Percentiles rank a stretch among this genome's conserved stretches.
Evolutionary conservation across 352 stramenopile genomes (phyloP).

Genomic region (Halophytophthora polymorphica): DNA sequence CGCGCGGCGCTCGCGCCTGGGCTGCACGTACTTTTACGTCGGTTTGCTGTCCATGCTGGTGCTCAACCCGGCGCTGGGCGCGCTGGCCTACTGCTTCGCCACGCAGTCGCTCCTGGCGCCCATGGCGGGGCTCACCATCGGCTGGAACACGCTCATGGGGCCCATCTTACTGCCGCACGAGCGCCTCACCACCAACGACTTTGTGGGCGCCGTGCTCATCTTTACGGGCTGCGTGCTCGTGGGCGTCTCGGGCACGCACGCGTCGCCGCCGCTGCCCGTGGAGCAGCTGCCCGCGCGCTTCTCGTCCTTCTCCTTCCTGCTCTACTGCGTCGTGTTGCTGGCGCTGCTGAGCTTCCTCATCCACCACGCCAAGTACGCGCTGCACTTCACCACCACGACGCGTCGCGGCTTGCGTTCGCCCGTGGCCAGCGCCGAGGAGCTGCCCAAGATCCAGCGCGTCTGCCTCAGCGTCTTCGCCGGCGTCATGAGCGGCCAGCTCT

Average conservation of each 20-base stretch:
- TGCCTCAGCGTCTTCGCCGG: conserved; percentile 63
- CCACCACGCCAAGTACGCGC: conserved; percentile 48
- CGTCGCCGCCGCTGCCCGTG: conserved; percentile 56
- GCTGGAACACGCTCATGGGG: conserved; percentile 80
- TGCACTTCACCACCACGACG: conserved; percentile 41
- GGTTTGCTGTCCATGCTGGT: conserved; percentile 74
- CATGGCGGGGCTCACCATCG: conserved; percentile 79
- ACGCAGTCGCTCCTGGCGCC: conserved; percentile 78
- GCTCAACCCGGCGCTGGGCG: conserved; percentile 62
- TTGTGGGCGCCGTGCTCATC: conserved; percentile 71
- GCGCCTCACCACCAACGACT: conserved; percentile 68
- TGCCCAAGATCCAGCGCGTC: conserved; percentile 44
- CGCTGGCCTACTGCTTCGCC: conserved; percentile 72
- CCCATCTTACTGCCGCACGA: conserved; percentile 69
- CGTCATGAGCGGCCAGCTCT: conserved; percentile 75
- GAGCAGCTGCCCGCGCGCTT: conserved; percentile 54
- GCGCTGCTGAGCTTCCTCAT: conserved; percentile 45
- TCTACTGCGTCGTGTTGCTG: conserved; percentile 51
- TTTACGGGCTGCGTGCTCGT: conserved; percentile 78
- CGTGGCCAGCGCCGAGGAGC: conserved; percentile 17
- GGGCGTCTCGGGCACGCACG: conserved; percentile 63
- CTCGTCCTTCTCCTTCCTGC: conserved; percentile 53
- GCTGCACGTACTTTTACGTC: conserved; percentile 69
- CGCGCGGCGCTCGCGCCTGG: conserved; percentile 20
- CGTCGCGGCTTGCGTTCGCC: conserved; percentile 22